Percentiles rank a stretch among this genome's conserved stretches.
These are phyloP conservation scores for Penicillium silybi DNA, from an alignment of 495 filamentous ascomycete genomes.

Conservation along the genomic window DNA sequence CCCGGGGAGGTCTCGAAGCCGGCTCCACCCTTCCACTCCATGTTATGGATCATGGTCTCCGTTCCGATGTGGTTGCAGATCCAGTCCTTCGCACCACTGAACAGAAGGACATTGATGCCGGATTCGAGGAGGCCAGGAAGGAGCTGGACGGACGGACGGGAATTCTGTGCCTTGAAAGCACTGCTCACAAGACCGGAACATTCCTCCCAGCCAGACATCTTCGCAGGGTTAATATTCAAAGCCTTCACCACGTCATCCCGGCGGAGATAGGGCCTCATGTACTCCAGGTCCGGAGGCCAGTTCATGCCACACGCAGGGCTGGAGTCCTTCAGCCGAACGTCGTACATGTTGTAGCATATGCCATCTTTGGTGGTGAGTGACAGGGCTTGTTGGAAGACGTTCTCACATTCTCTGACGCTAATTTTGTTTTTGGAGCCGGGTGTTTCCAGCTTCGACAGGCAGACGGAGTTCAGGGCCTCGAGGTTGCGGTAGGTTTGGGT, in stretches of 20 bases:
- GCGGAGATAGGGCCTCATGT: conserved; percentile 79
- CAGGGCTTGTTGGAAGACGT: conserved; percentile 66
- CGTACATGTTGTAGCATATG: conserved; percentile 90
- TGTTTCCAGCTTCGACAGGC: conserved; percentile 51
- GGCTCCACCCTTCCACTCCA: conserved; percentile 85
- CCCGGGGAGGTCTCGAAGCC: conserved; percentile 90
- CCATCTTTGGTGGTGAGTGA: conserved; percentile 51
- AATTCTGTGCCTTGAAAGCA: conserved; percentile 64
- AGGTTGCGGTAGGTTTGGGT: conserved; percentile 60
- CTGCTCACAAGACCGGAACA: conserved; percentile 73
- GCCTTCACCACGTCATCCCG: conserved; percentile 73
- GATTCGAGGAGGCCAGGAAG: conserved; percentile 71
- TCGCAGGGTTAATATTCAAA: conserved; percentile 76
- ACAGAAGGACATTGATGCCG: conserved; percentile 73
- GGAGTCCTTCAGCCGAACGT: conserved; percentile 73
- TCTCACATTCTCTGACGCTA: conserved; percentile 67
- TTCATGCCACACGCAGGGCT: conserved; percentile 85
- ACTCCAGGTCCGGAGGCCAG: conserved; percentile 82
- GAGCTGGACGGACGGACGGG: conserved; percentile 65
- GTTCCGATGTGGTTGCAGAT: conserved; percentile 98
- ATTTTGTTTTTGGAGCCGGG: conserved; percentile 55
- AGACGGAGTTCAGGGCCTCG: conserved; percentile 66
- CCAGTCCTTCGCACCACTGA: conserved; percentile 89
- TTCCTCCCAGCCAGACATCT: conserved; percentile 85
- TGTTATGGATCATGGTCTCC: conserved; percentile 82